These are phyloP conservation scores for Hypoxylon sp. DNA, from an alignment of 2,329 filamentous ascomycete genomes.

Conservation along the genomic window DNA sequence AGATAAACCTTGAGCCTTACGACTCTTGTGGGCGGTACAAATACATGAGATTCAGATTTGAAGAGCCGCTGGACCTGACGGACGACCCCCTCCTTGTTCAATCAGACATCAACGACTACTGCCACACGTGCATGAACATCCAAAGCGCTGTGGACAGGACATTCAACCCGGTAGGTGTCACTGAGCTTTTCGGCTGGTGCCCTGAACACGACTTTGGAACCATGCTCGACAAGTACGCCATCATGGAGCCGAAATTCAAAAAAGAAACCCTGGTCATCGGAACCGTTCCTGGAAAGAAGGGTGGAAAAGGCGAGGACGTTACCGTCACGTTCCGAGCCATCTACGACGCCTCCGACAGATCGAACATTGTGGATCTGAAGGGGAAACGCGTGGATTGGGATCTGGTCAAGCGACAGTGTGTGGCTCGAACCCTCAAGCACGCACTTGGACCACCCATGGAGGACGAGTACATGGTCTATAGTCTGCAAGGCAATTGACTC, in stretches of 20 bases:
- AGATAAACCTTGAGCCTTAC: conserved; percentile 31
- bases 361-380: neutral
- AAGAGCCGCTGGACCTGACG: too few relatives aligned
- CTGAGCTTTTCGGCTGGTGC: too few relatives aligned
- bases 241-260: conserved; percentile 10
- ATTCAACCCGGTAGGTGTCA: neutral
- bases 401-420: neutral
- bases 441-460: conserved; percentile 11
- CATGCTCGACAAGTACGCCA: conserved; percentile 8
- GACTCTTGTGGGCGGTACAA: conserved; percentile 20
- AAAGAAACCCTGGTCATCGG: conserved; percentile 20
- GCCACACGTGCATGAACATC: conserved; percentile 22
- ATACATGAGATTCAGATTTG: neutral
- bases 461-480: conserved; percentile 7
- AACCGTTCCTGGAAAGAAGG: neutral
- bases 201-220: neutral
- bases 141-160: neutral
- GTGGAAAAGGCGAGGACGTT: conserved; percentile 1
- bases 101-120: neutral
- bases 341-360: neutral
- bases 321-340: conserved; percentile 20
- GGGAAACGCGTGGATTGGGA: neutral
- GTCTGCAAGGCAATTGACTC: too few relatives aligned
- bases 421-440: conserved; percentile 8
- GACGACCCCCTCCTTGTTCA: too few relatives aligned